Percentiles rank a stretch among this genome's conserved stretches.
Conservation (phyloP, 2,329 filamentous ascomycete species). For the Aspergillus intermedius region DNA sequence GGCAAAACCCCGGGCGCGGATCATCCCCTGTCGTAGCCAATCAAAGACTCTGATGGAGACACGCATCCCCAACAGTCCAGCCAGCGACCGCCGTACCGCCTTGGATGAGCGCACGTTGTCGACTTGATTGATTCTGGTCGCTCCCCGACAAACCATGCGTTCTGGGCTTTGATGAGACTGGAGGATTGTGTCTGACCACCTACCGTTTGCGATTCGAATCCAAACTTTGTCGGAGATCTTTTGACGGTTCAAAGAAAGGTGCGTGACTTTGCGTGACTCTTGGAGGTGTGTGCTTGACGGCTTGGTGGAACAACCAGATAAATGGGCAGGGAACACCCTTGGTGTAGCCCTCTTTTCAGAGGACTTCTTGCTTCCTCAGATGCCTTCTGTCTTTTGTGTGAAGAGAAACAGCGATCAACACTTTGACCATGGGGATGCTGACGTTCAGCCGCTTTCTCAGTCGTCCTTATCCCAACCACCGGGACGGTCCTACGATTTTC, state of each 20-base stretch:
- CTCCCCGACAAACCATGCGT: conserved; percentile 12
- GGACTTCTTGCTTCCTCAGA: not conserved
- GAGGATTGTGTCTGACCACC: conserved; percentile 3
- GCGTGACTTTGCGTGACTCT: not conserved
- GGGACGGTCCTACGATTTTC: conserved; percentile 31
- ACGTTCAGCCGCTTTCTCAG: conserved; percentile 32
- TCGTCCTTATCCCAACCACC: conserved; percentile 27
- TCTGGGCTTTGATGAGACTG: conserved; percentile 13
- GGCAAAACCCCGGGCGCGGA: not conserved
- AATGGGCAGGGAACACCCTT: not conserved
- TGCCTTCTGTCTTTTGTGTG: not conserved
- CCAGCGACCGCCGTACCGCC: not conserved
- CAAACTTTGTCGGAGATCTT: not conserved
- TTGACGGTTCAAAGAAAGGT: conserved; percentile 1
- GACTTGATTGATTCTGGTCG: conserved; percentile 2
- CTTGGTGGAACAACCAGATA: not conserved
- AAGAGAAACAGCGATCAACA: not conserved
- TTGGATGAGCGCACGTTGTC: conserved; percentile 5
- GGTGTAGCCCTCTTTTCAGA: not conserved
- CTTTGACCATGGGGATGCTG: conserved; percentile 30
- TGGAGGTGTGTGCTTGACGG: not conserved
- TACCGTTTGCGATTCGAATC: conserved; percentile 3
- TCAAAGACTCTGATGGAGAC: not conserved
- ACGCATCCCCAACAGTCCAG: not conserved
- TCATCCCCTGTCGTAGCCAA: not conserved